Conservation (phyloP, 2,329 filamentous ascomycete genomes). For the Coniochaeta pulveracea region DNA sequence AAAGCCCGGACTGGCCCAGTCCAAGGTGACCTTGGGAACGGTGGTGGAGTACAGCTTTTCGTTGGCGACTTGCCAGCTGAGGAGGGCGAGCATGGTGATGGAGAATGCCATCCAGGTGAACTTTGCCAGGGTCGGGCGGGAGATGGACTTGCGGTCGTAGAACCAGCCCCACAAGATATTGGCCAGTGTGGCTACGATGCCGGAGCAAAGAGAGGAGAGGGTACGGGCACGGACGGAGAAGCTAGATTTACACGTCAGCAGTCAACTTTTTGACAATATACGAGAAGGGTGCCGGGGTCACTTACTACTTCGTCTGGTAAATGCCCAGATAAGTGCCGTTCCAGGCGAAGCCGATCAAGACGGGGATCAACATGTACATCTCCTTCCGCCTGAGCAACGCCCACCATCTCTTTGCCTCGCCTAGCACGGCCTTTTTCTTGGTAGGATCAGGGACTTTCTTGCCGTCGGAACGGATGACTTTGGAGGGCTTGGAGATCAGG, state of each 20-base stretch:
- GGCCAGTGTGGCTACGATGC: conserved; percentile 29
- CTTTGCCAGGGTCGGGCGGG: conserved; percentile 28
- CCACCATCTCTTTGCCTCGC: conserved; percentile 23
- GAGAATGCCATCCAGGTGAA: conserved; percentile 29
- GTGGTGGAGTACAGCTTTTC: conserved; percentile 30
- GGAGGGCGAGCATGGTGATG: conserved; percentile 27
- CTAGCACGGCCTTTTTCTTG: conserved; percentile 23
- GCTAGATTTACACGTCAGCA: too few relatives aligned
- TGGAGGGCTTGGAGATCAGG: conserved; percentile 30
- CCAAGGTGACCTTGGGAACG: conserved; percentile 25
- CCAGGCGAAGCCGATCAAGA: conserved; percentile 38
- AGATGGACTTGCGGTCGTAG: conserved; percentile 29
- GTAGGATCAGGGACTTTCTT: conserved; percentile 16
- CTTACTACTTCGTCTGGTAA: conserved; percentile 33
- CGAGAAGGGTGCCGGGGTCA: background rate
- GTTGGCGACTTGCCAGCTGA: conserved; percentile 35
- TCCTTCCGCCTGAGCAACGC: conserved; percentile 28
- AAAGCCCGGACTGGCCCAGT: conserved; percentile 32
- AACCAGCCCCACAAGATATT: conserved; percentile 39
- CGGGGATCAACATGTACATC: conserved; percentile 34
- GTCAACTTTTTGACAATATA: background rate
- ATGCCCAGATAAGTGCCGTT: conserved; percentile 38
- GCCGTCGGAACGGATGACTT: conserved; percentile 28
- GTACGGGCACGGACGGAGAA: conserved; percentile 37
- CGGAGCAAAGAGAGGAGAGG: conserved; percentile 31